Conservation (phyloP, 805 yeast species). For the Pichia sporocuriosa region DNA sequence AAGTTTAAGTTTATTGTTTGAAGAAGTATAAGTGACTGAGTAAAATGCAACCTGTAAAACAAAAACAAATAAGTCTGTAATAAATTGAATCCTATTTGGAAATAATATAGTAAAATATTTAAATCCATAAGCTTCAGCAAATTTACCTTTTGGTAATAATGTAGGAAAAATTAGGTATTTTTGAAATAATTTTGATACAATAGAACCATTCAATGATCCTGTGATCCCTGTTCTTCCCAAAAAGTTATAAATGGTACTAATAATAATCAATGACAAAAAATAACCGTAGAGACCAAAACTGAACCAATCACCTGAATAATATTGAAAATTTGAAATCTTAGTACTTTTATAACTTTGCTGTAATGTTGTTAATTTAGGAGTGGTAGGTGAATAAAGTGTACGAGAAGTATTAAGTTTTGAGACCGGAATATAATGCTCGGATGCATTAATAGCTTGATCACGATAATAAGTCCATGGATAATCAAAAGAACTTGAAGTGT, state of each 20-base stretch:
- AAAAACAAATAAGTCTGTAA: slow-evolving; percentile 8
- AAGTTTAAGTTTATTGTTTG: slow-evolving; percentile 18
- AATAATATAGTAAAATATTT: slow-evolving; percentile 11
- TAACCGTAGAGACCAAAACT: slow-evolving; percentile 32
- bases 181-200: slow-evolving; percentile 21
- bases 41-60: slow-evolving; percentile 11
- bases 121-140: slow-evolving; percentile 15
- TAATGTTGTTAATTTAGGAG: not conserved
- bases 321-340: not conserved
- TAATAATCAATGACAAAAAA: slow-evolving; percentile 33
- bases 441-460: slow-evolving; percentile 26
- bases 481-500: slow-evolving; percentile 2
- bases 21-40: slow-evolving; percentile 5
- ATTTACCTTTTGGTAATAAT: slow-evolving; percentile 19
- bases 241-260: slow-evolving; percentile 31
- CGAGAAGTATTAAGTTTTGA: not conserved
- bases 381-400: not conserved
- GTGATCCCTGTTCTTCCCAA: slow-evolving; percentile 26
- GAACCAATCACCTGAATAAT: slow-evolving; percentile 16
- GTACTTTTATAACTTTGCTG: slow-evolving; percentile 13
- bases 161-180: slow-evolving; percentile 36
- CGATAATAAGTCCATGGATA: slow-evolving; percentile 14
- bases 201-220: slow-evolving; percentile 17
- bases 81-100: slow-evolving; percentile 11
- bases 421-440: slow-evolving; percentile 9